phyloP scores from a whole-genome alignment of 2,329 filamentous ascomycete species.

The Ascochyta rabiei region DNA sequence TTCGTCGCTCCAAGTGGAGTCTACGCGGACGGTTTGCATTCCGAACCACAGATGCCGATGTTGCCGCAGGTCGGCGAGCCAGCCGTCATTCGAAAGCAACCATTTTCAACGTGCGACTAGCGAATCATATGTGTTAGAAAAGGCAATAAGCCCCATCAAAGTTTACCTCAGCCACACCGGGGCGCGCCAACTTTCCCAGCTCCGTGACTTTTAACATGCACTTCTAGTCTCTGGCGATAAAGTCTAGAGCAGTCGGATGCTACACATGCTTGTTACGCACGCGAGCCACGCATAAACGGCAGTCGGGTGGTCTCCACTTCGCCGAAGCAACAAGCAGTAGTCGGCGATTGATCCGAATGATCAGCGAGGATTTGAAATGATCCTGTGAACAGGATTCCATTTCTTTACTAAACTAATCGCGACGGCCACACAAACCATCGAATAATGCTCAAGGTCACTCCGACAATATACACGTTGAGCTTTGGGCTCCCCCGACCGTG shows the following conservation, averaged over 20 bases:
- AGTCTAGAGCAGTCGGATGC: not conserved
- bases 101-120: not conserved
- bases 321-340: no score
- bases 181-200: not conserved
- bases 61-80: conserved; percentile 10
- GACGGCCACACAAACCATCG: no score
- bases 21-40: conserved; percentile 6
- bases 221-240: not conserved
- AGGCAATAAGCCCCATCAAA: not conserved
- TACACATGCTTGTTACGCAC: not conserved
- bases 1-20: conserved; percentile 2
- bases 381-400: no score
- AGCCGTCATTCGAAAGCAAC: conserved; percentile 1
- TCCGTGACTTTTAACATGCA: not conserved
- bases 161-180: not conserved
- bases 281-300: not conserved
- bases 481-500: no score
- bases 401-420: no score
- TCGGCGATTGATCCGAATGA: no score
- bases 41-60: conserved; percentile 3
- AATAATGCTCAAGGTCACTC: no score
- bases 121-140: conserved; percentile 3
- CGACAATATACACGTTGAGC: no score
- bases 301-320: not conserved
- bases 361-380: no score